A percentile compares a stretch with the other conserved stretches of the same genome.
Conservation (phyloP, 768 basidiomycete genomes). For the Nevesoporus exiguus region DNA sequence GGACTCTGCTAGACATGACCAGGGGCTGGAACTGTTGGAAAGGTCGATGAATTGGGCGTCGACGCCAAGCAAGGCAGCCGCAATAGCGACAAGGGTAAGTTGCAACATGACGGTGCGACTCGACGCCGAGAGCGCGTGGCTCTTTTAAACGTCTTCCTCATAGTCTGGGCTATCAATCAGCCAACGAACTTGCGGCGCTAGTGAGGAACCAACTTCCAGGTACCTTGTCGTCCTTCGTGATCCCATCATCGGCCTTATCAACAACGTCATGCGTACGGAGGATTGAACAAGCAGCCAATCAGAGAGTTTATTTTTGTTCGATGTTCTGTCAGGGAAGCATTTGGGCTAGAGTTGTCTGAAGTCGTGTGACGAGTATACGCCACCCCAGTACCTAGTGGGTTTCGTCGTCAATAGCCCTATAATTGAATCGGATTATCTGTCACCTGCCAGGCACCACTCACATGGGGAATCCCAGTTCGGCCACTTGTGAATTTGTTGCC, state of each 20-base stretch:
- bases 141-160: background rate
- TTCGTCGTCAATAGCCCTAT: background rate
- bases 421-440: background rate
- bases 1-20: slow-evolving; percentile 26
- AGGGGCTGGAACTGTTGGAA: slow-evolving; percentile 6
- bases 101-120: slow-evolving; percentile 2
- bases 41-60: slow-evolving; percentile 16
- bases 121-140: background rate
- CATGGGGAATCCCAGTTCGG: background rate
- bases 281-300: background rate
- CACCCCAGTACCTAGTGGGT: background rate
- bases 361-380: no score
- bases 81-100: slow-evolving; percentile 4
- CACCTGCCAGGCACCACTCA: background rate
- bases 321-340: background rate
- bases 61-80: slow-evolving; percentile 7
- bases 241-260: background rate
- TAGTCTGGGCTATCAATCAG: background rate
- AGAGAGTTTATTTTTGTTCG: background rate
- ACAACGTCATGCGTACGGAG: background rate
- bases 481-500: background rate
- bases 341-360: no score
- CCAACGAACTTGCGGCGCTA: slow-evolving; percentile 1
- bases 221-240: background rate
- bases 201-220: background rate